Evolutionary conservation across 108 stramenopile genomes (phyloP), one percentile per base, ranked within the genome.

Genomic region (Fragilaria radians): DNA sequence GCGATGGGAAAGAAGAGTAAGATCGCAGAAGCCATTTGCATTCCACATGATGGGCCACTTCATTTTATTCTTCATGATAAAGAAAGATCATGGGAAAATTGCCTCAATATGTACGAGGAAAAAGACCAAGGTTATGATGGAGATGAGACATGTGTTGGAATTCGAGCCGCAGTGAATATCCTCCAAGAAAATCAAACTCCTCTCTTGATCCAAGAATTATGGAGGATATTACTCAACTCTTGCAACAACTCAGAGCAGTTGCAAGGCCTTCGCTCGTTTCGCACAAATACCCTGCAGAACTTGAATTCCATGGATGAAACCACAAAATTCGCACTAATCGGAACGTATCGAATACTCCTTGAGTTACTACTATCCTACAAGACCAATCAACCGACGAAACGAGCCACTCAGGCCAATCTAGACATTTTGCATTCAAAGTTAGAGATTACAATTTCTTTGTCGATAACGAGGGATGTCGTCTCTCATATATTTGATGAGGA

Each of bases 11-110:
- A 42, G 36, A 42, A 42, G 14, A 21, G 17, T 21, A 57, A 57
- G 7, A 19, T 29, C 11, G 31, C 5, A 22, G 46, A 33, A 30
- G 64, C 72, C 14, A 57, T 78, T 29, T 27, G 24, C 0, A 45
- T 78, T 34, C 77, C 77, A 29, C 69, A 71, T 34, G 77, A 78
- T 66, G 77, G 77, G 4, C 72, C 72, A 19, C 58, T 70, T 17
- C 29, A 63, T 42, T 21, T 28, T 46, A 31, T 7, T 9, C 47
- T 49, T 18, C 50, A 58, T 7, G 19, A 31, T 45, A 3, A 1
- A 50, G 33, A 14, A 21, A n/a, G n/a, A n/a, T n/a, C n/a, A n/a
- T n/a, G n/a, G n/a, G n/a, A n/a, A n/a, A n/a, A n/a, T n/a, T n/a
- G n/a, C n/a, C n/a, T n/a, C n/a, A n/a, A n/a, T n/a, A n/a, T n/a